phyloP scores from a whole-genome alignment of 2,329 filamentous ascomycete genomes.

The Chaetomiaceae sp. region DNA sequence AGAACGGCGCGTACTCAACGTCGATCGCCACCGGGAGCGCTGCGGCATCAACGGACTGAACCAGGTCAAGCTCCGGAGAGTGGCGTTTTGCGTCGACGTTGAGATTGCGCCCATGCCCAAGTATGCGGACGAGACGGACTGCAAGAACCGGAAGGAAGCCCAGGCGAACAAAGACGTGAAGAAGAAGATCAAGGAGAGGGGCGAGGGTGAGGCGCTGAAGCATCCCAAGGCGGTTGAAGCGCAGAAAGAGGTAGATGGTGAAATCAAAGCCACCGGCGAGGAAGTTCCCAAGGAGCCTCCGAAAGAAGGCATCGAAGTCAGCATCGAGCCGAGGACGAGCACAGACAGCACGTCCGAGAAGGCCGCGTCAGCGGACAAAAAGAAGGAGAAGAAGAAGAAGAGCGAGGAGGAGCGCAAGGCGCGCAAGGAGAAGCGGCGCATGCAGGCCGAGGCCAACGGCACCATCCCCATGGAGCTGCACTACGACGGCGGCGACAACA shows the following conservation, averaged over 20 bases:
- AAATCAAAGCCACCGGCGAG: conserved; percentile 39
- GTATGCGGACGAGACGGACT: conserved; percentile 56
- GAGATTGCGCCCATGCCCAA: conserved; percentile 87
- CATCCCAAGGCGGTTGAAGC: conserved; percentile 54
- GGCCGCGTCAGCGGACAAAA: conserved; percentile 42
- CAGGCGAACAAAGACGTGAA: conserved; percentile 52
- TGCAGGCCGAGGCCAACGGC: conserved; percentile 81
- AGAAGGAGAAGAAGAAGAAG: conserved; percentile 94
- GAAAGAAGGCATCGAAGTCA: conserved; percentile 29
- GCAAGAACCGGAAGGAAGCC: conserved; percentile 30
- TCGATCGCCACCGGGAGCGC: conserved; percentile 72
- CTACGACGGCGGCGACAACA: conserved; percentile 61
- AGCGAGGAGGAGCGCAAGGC: conserved; percentile 91
- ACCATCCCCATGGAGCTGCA: conserved; percentile 77
- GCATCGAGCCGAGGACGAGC: conserved; percentile 8
- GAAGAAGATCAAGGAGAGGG: conserved; percentile 59
- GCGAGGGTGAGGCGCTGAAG: conserved; percentile 70
- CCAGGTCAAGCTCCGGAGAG: conserved; percentile 72
- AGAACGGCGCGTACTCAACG: conserved; percentile 74
- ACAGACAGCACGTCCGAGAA: conserved; percentile 7
- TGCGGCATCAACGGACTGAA: conserved; percentile 75
- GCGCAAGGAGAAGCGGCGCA: conserved; percentile 80
- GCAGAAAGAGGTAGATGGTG: conserved; percentile 42
- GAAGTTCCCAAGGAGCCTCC: conserved; percentile 35
- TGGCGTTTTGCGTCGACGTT: conserved; percentile 94